Base-by-base conservation (phyloP, 2,329 filamentous ascomycete genomes). In the Epichloe amarillans region DNA sequence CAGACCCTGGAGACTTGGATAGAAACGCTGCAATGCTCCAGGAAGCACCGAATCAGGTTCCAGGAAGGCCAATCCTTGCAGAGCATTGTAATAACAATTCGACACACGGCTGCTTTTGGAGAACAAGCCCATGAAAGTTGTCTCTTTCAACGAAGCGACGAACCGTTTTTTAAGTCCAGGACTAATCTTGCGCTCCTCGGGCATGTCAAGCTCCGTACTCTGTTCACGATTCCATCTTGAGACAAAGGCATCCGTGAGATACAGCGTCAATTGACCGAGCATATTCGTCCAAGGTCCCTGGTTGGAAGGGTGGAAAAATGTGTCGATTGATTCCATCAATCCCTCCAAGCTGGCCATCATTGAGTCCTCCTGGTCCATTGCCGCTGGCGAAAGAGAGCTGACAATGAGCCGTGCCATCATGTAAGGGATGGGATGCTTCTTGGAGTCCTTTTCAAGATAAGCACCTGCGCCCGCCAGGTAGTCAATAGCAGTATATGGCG, bases 241-340 rank as follows among this genome's bases (percentile, higher is more conserved):
- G 42, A 98, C 88, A 65, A 98, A 98, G 60, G 95, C 90, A 64
- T 98, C 93, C 2, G 90, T 84, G 5, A 98, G 74, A 66, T 95
- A 95, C 64, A 90, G 90, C 5, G 93, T 87, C 50, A 98, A 75
- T 66, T 97, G 91, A 3, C 89, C 85, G 42, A 98, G 72, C 56
- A 91, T 86, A 60, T 82, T 88, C 1, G 91, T 95, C 93, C 93
- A 98, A 14, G 73, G 73, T 14, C 93, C 93, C 49, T 91, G 87
- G 65, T 98, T 98, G 2, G 93, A 98, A 2, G 93, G 93, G 61
- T 98, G 93, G 73, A 96, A 98, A 67, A 98, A 98, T 0, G 93
- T 98, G 66, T 98, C 93, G 45, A 97, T 85, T 3, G 90, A 93
- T 65, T 97, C 86, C 58, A 98, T 86, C 49, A 98, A 74, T 0